Conservation (phyloP, 768 basidiomycete genomes). For the Sporobolomyces phaffii region DNA sequence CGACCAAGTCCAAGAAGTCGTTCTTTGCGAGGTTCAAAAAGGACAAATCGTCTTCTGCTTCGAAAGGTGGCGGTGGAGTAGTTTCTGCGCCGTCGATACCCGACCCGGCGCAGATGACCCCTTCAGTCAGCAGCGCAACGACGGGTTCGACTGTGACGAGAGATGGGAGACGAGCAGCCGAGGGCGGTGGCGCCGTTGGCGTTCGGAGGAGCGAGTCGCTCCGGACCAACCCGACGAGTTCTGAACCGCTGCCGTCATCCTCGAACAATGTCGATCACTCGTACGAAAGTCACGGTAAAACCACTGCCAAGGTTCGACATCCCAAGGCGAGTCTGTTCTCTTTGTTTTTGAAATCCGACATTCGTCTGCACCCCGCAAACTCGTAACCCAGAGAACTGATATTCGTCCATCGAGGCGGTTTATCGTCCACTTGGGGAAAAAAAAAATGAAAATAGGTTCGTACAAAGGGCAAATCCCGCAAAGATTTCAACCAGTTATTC, state of each 20-base stretch:
- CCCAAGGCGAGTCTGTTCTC: slow-evolving; percentile 17
- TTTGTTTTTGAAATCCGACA: not conserved
- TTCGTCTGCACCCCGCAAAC: not conserved
- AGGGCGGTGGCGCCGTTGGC: no score
- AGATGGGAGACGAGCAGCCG: not conserved
- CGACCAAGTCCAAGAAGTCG: no score
- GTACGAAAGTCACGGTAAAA: no score
- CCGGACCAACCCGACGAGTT: not conserved
- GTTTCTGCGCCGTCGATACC: no score
- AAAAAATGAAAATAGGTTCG: slow-evolving; percentile 14
- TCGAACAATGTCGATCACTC: no score
- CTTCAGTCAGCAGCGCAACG: no score
- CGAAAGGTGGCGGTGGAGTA: no score
- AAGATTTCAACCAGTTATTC: slow-evolving; percentile 40
- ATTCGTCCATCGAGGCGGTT: no score
- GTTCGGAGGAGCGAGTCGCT: no score
- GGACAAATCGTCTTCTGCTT: not conserved
- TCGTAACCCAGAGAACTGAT: not conserved
- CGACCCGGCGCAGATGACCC: no score
- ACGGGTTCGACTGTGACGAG: not conserved
- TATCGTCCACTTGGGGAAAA: no score
- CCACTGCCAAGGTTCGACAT: slow-evolving; percentile 27
- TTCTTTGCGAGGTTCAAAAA: slow-evolving; percentile 3
- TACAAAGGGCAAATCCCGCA: slow-evolving; percentile 28
- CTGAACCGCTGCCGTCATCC: not conserved